Evolutionary conservation across 2,329 filamentous ascomycete genomes (phyloP).

Genomic region (Beauveria sp.): DNA sequence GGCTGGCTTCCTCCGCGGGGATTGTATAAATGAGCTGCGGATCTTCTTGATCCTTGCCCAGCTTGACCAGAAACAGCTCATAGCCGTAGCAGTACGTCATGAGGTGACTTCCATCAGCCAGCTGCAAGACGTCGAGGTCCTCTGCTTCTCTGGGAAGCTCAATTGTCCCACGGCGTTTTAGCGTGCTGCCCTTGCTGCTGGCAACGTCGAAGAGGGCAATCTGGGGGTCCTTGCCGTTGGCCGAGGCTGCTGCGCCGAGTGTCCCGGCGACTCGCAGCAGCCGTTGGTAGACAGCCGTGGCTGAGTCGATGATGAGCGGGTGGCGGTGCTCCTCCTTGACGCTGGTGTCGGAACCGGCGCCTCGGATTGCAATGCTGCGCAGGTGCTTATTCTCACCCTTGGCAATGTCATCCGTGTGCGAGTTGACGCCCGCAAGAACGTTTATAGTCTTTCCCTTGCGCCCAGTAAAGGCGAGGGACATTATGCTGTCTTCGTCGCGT

Average conservation of each 20-base stretch:
- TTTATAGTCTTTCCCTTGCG: conserved; percentile 47
- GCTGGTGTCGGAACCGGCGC: conserved; percentile 26
- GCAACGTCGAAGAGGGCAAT: conserved; percentile 80
- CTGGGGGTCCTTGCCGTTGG: conserved; percentile 66
- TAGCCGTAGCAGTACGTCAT: conserved; percentile 73
- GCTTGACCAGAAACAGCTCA: conserved; percentile 61
- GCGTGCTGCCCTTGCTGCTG: conserved; percentile 43
- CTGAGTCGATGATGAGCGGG: conserved; percentile 42
- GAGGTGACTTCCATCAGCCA: conserved; percentile 54
- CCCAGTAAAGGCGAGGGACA: conserved; percentile 66
- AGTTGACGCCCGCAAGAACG: conserved; percentile 74
- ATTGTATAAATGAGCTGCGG: conserved; percentile 50
- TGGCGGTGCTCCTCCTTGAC: conserved; percentile 30
- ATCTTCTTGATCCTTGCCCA: conserved; percentile 41
- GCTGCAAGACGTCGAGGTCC: conserved; percentile 62
- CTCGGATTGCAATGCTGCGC: conserved; percentile 59
- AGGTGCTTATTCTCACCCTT: conserved; percentile 80
- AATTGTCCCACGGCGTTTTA: conserved; percentile 41
- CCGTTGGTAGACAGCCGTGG: conserved; percentile 51
- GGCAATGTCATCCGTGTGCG: conserved; percentile 61
- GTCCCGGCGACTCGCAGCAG: conserved; percentile 52
- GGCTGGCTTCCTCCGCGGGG: conserved; percentile 37
- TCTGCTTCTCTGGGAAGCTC: conserved; percentile 51
- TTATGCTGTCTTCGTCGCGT: conserved; percentile 81
- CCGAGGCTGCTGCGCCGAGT: conserved; percentile 72